These are phyloP conservation scores for Globisporangium okanoganense DNA, from an alignment of 352 stramenopile species.

Conservation along the genomic window DNA sequence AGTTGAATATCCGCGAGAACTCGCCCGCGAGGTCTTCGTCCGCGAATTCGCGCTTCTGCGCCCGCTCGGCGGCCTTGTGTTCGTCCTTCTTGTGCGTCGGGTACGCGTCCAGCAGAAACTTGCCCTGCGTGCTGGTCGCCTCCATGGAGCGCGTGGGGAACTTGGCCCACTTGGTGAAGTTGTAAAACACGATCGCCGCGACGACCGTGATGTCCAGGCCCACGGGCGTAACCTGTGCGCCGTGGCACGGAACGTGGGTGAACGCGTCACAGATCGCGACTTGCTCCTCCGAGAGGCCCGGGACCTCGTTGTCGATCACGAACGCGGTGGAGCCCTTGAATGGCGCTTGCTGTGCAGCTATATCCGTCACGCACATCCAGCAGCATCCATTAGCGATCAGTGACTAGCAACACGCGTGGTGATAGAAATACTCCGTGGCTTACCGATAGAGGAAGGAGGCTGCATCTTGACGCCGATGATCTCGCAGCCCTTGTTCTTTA, in stretches of 20 bases:
- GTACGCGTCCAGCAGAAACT: conserved; percentile 70
- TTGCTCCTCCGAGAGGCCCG: conserved; percentile 53
- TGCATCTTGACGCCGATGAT: conserved; percentile 48
- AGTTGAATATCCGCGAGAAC: conserved; percentile 48
- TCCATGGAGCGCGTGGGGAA: conserved; percentile 62
- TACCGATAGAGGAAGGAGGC: conserved; percentile 1
- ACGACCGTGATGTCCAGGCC: conserved; percentile 64
- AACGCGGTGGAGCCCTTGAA: conserved; percentile 63
- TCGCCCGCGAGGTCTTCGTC: conserved; percentile 41
- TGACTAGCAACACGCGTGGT: neutral
- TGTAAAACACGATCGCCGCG: conserved; percentile 57
- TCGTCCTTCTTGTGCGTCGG: conserved; percentile 38
- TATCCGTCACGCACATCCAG: neutral
- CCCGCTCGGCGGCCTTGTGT: conserved; percentile 41
- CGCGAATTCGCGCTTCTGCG: conserved; percentile 38
- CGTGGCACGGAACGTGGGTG: conserved; percentile 54
- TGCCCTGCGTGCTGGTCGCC: conserved; percentile 62
- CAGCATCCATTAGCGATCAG: neutral
- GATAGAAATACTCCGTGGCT: neutral
- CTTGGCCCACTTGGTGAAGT: conserved; percentile 58
- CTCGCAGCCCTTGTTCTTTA: conserved; percentile 49
- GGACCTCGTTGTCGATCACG: conserved; percentile 71
- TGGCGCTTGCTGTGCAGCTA: conserved; percentile 42
- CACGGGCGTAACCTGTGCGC: conserved; percentile 27
- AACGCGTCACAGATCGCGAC: conserved; percentile 64